These are phyloP conservation scores for Kwoniella mangroviensis DNA, from an alignment of 768 basidiomycete species.

Conservation along the genomic window DNA sequence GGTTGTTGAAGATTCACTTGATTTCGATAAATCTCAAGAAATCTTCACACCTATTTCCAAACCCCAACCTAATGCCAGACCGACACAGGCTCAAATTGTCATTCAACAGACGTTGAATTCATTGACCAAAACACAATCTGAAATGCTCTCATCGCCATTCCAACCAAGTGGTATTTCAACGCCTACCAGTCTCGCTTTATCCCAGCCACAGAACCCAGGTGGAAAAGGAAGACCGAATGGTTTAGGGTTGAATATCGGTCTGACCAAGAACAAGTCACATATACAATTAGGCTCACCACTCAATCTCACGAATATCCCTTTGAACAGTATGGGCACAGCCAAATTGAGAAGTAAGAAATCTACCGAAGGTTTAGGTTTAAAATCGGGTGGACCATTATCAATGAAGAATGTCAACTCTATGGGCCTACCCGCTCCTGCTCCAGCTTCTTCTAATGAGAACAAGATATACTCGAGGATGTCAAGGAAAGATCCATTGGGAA, in stretches of 20 bases:
- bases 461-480: not conserved
- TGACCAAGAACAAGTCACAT: not conserved
- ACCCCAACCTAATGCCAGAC: not conserved
- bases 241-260: not conserved
- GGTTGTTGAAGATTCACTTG: not conserved
- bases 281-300: not conserved
- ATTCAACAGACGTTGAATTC: conserved; percentile 11
- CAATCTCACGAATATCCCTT: not conserved
- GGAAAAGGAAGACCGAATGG: not conserved
- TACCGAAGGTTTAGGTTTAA: not conserved
- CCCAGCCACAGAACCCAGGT: not conserved
- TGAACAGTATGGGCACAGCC: not conserved
- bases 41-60: conserved; percentile 9
- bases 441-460: not conserved
- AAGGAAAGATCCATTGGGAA: conserved; percentile 19
- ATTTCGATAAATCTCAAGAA: conserved; percentile 9
- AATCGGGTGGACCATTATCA: not conserved
- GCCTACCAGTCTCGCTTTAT: not conserved
- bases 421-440: conserved; percentile 16
- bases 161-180: not conserved
- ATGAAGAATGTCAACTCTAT: conserved; percentile 19
- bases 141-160: conserved; percentile 2
- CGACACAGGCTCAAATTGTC: conserved; percentile 5
- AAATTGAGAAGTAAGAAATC: conserved; percentile 7
- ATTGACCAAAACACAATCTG: not conserved